Percentiles rank a stretch among this genome's conserved stretches.
phyloP scores from a whole-genome alignment of 2,329 filamentous ascomycete species.

The Colletotrichum liaoningense region DNA sequence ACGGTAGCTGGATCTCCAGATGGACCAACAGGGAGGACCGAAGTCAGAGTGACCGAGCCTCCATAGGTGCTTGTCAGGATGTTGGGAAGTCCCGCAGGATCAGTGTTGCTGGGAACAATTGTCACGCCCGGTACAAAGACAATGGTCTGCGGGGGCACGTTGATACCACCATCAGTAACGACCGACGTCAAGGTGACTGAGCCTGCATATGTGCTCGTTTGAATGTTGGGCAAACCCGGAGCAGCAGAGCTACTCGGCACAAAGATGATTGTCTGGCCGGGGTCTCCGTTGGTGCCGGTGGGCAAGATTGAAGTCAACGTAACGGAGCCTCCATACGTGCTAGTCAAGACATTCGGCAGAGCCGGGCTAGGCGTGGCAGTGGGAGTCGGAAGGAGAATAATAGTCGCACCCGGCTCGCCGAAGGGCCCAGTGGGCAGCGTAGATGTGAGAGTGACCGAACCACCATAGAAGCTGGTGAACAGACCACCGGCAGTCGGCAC shows the following conservation, averaged over 20 bases:
- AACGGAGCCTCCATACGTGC: constrained; percentile 21
- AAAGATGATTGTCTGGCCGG: neutral
- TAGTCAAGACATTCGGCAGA: constrained; percentile 3
- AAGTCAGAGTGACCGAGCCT: neutral
- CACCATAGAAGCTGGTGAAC: constrained; percentile 22
- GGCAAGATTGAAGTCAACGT: constrained; percentile 4
- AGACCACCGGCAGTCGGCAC: neutral
- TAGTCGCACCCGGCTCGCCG: constrained; percentile 6
- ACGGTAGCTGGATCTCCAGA: neutral
- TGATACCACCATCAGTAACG: neutral
- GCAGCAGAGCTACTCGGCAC: constrained; percentile 1
- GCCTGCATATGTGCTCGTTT: constrained; percentile 4
- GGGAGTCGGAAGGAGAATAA: neutral
- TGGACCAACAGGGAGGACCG: neutral
- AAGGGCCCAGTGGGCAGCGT: neutral
- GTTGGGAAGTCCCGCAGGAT: neutral
- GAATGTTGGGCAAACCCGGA: neutral
- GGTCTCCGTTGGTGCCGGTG: neutral
- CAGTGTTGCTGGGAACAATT: neutral
- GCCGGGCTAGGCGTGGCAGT: neutral
- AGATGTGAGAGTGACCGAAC: constrained; percentile 16
- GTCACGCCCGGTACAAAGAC: neutral
- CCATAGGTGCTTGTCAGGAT: constrained; percentile 4
- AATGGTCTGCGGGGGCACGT: neutral
- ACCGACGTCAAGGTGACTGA: neutral